Evolutionary conservation across 2,329 filamentous ascomycete species (phyloP), one percentile per base, ranked within the genome.

Genomic region (Fusarium keratoplasticum): DNA sequence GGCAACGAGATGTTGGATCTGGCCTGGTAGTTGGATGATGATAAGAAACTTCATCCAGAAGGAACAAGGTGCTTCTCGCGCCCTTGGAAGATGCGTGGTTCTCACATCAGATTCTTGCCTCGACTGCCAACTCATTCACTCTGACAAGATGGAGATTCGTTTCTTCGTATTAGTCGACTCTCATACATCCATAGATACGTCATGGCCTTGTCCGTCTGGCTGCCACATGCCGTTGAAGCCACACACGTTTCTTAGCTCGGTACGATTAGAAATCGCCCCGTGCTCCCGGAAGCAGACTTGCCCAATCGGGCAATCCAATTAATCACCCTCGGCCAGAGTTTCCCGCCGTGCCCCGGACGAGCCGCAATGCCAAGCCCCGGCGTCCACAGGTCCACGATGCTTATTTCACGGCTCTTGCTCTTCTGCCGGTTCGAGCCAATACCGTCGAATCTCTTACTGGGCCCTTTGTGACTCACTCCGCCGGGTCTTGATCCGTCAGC

Each of bases 311-410:
- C 5, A 63, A 40, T 29, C 58, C 65, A 71, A 73, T 77, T 76
- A 70, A 72, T 78, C 76, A 77, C 65, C 63, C 16, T 77, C 76
- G 73, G 75, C 63, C 63, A 55, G 36, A 58, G 66, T 69, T 50
- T 77, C 65, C 16, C 33, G 40, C 70, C 65, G 67, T 52, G 71
- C 50, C 50, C 58, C 52, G 40, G 59, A 42, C 25, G 64, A 73
- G 63, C 52, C 62, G 64, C 58, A 67, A 62, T 60, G 50, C 66
- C 52, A 59, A 62, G 31, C 2, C 64, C 60, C 38, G 54, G 59
- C 54, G 38, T 38, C 22, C 54, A 57, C 16, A 52, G 47, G 6
- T 31, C 47, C 27, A 31, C 47, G 47, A 20, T 54, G 47, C 27
- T 54, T 54, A 54, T 54, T 54, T 54, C 47, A 31, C 25, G 18